Base-by-base conservation (phyloP, 768 basidiomycete genomes). In the Hygrophorus pudorinus region DNA sequence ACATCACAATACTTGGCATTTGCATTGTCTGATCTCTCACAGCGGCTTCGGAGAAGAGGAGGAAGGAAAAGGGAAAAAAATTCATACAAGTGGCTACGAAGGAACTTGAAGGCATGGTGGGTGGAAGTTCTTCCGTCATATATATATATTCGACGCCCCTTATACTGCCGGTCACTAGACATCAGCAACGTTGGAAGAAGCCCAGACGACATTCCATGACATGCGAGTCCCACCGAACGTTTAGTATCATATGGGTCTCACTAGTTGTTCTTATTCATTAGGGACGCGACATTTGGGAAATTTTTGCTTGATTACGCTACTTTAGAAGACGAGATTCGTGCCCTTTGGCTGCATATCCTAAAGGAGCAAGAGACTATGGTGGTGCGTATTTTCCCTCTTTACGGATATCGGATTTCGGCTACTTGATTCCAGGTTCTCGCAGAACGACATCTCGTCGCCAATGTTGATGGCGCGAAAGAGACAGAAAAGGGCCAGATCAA, bases 321-420 rank as follows among this genome's bases (percentile, higher is more conserved):
- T 2, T 40, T 43, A 11, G 57, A 58, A 42, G 57, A 58, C 42
- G 29, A 40, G n/a, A 58, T 58, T 30, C 53, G 53, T 4, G 42
- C 37, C 28, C 39, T 58, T 13, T 58, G 55, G 57, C 35, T 46
- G 41, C 45, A 47, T 38, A 47, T 58, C 39, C 45, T 45, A 39
- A 32, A 47, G 24, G 54, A 52, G 31, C 51, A 49, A 38, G 14
- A 48, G 24, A 41, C 31, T 11, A 44, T 55, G 14, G 14, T 45
- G 3, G 54, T 52, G 27, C 42, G 53, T 32, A 1, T 16, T 1
- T 17, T 31, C 13, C 10, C 9, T 13, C 17, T 11, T 14, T 20
- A 20, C 38, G n/a, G 16, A 12, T 8, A 32, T 17, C 11, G 13
- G 5, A 6, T n/a, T 11, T 17, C 10, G 20, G 8, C 2, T 29